A percentile compares a stretch with the other conserved stretches of the same genome.
Conservation (phyloP, 176 grass and related monocot genomes). For the Areca catechu region DNA sequence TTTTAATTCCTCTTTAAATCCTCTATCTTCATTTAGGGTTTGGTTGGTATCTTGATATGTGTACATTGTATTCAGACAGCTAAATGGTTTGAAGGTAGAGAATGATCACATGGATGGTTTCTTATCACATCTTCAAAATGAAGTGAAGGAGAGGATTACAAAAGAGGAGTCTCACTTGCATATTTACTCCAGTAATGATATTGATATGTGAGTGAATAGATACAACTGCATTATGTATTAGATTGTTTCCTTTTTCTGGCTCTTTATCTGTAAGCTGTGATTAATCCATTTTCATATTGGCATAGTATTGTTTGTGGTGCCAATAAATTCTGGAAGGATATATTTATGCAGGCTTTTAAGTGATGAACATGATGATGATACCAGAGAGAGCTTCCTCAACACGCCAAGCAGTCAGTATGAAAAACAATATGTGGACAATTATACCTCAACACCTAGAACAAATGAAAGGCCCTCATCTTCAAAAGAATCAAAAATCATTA, state of each 20-base stretch:
- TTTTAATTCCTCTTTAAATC: no score
- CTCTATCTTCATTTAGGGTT: neutral
- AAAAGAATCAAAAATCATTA: conserved; percentile 46
- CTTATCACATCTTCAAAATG: conserved; percentile 69
- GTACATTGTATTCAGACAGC: conserved; percentile 50
- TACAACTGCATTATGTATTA: neutral
- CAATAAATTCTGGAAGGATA: conserved; percentile 15
- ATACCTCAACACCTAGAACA: conserved; percentile 48
- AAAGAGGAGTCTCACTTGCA: conserved; percentile 73
- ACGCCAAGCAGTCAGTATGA: conserved; percentile 51
- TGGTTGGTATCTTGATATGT: neutral
- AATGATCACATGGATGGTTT: conserved; percentile 71
- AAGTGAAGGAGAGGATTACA: conserved; percentile 58
- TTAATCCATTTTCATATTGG: no score
- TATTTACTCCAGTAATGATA: conserved; percentile 80
- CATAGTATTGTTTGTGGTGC: no score
- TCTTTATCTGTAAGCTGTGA: no score
- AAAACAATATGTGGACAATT: conserved; percentile 31
- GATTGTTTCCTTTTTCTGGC: no score
- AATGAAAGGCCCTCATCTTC: conserved; percentile 36
- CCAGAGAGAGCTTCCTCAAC: conserved; percentile 29
- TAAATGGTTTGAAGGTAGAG: conserved; percentile 64
- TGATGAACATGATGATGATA: conserved; percentile 28
- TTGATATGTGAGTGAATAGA: conserved; percentile 64
- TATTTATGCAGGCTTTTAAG: conserved; percentile 62